phyloP scores from a whole-genome alignment of 1,284 basidiomycete genomes.

The Chalciporus sp. region DNA sequence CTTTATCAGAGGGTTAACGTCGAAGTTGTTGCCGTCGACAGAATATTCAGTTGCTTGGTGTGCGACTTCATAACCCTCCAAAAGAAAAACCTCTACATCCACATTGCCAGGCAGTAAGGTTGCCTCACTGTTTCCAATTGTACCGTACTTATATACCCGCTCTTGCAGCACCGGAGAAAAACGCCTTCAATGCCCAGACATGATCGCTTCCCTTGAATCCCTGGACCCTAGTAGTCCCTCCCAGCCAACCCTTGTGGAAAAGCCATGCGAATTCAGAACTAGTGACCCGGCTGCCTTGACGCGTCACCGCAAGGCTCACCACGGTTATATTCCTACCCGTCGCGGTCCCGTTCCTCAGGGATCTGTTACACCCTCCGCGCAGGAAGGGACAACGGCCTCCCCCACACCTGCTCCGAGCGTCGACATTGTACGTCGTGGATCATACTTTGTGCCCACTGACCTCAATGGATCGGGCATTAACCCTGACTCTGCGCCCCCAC shows the following conservation, averaged over 20 bases:
- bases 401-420: background rate
- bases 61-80: conserved; percentile 17
- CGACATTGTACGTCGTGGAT: background rate
- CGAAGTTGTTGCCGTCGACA: background rate
- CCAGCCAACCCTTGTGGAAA: background rate
- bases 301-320: conserved; percentile 15
- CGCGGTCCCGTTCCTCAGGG: background rate
- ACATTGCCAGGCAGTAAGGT: conserved; percentile 17
- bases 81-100: conserved; percentile 2
- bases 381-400: no score
- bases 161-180: conserved; percentile 19
- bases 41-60: conserved; percentile 5
- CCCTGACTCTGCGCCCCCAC: background rate
- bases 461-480: background rate
- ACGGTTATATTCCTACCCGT: conserved; percentile 14
- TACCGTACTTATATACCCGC: background rate
- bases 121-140: background rate
- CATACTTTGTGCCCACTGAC: background rate
- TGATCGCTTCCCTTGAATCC: background rate
- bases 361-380: background rate
- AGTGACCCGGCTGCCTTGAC: conserved; percentile 16
- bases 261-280: conserved; percentile 15
- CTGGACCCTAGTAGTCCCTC: background rate
- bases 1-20: background rate
- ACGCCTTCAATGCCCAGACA: conserved; percentile 7